Conservation (phyloP, 1,284 basidiomycete genomes). For the Trichosporon inkin region DNA sequence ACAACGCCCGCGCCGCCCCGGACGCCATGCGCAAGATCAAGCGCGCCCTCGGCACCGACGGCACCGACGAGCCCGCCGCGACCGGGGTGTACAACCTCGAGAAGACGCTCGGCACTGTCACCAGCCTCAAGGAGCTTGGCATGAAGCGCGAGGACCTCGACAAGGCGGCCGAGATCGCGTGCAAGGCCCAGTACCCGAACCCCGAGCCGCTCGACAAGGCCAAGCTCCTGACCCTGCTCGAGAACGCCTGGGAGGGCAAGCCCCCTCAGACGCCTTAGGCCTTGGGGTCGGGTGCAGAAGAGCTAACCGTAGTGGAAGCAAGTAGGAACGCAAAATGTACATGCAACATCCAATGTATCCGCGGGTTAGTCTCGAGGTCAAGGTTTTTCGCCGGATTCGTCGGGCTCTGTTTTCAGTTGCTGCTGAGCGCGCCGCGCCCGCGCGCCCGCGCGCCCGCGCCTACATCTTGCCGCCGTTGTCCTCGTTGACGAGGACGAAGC, state of each 20-base stretch:
- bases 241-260: conserved; percentile 29
- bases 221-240: conserved; percentile 39
- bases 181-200: conserved; percentile 53
- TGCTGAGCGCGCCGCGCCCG: no score
- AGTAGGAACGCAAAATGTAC: background rate
- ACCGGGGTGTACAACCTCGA: conserved; percentile 52
- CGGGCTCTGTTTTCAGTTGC: no score
- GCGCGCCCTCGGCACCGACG: conserved; percentile 37
- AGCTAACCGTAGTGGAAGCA: background rate
- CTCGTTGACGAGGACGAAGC: conserved; percentile 48
- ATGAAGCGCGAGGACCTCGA: conserved; percentile 54
- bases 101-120: conserved; percentile 50
- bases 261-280: conserved; percentile 8
- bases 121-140: conserved; percentile 50
- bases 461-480: conserved; percentile 32
- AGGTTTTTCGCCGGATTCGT: no score
- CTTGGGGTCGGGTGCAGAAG: background rate
- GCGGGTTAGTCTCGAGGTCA: background rate
- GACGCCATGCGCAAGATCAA: conserved; percentile 50
- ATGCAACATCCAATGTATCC: conserved; percentile 1
- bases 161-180: conserved; percentile 52
- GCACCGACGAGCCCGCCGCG: conserved; percentile 40
- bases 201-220: conserved; percentile 52
- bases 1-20: conserved; percentile 50
- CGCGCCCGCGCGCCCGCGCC: background rate